Evolutionary conservation across 306 rosid genomes (phyloP).

Genomic region (Neltuma alba): DNA sequence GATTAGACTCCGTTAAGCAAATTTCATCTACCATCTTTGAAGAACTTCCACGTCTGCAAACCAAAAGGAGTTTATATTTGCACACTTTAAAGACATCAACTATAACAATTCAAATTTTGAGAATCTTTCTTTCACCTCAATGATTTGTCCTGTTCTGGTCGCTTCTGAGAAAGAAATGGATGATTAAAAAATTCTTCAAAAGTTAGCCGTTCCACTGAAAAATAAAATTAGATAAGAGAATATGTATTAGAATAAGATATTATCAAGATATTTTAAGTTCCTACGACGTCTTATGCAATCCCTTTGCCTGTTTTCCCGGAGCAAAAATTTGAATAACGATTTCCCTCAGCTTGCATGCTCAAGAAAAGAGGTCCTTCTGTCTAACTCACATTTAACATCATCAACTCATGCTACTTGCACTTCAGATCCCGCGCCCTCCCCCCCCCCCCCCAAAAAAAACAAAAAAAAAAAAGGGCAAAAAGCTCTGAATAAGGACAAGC

Average conservation of each 20-base stretch:
- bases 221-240: constrained; percentile 36
- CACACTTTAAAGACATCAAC: constrained; percentile 19
- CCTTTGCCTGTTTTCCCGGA: constrained; percentile 19
- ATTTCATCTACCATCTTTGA: constrained; percentile 60
- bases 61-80: constrained; percentile 31
- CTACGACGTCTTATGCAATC: neutral
- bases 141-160: constrained; percentile 55
- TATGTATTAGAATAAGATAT: constrained; percentile 29
- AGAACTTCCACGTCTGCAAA: constrained; percentile 61
- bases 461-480: no score
- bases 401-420: neutral
- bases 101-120: constrained; percentile 21
- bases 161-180: constrained; percentile 64
- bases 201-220: constrained; percentile 90
- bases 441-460: no score
- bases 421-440: no score
- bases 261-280: constrained; percentile 19
- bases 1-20: constrained; percentile 50
- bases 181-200: constrained; percentile 95
- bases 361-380: neutral
- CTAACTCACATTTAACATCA: neutral
- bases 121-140: constrained; percentile 56
- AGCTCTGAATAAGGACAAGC: no score
- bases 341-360: neutral
- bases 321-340: neutral